phyloP scores from a whole-genome alignment of 2,329 filamentous ascomycete genomes.

The Aspergillus eucalypticola region DNA sequence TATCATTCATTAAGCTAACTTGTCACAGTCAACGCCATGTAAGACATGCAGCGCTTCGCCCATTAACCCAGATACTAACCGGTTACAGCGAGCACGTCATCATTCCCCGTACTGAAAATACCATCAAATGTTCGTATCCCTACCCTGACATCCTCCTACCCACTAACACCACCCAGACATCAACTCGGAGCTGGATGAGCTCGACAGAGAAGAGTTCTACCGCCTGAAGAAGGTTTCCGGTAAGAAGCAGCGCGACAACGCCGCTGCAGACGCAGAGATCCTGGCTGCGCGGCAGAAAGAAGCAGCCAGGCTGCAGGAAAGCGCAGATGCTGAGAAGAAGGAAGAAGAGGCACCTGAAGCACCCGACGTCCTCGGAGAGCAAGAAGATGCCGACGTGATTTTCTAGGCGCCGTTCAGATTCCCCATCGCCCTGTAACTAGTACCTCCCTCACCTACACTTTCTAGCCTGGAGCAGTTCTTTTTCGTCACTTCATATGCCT shows the following conservation, averaged over 20 bases:
- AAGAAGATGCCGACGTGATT: slow-evolving; percentile 82
- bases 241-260: slow-evolving; percentile 78
- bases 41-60: slow-evolving; percentile 36
- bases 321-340: slow-evolving; percentile 35
- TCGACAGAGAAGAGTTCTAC: slow-evolving; percentile 98
- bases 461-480: slow-evolving; percentile 21
- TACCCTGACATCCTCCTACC: slow-evolving; percentile 3
- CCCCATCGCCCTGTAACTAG: slow-evolving; percentile 19
- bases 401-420: slow-evolving; percentile 56
- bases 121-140: slow-evolving; percentile 78
- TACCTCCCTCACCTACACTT: slow-evolving; percentile 15
- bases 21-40: slow-evolving; percentile 83
- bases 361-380: slow-evolving; percentile 69
- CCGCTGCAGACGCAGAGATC: slow-evolving; percentile 71
- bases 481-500: slow-evolving; percentile 13
- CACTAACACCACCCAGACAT: slow-evolving; percentile 61
- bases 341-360: slow-evolving; percentile 43
- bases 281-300: slow-evolving; percentile 52
- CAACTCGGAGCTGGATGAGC: slow-evolving; percentile 95
- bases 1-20: slow-evolving; percentile 25
- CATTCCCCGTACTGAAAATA: slow-evolving; percentile 96
- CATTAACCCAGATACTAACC: slow-evolving; percentile 17
- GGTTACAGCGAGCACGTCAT: slow-evolving; percentile 63
- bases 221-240: slow-evolving; percentile 89
- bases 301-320: slow-evolving; percentile 57